Conservation (phyloP, 768 basidiomycete genomes). For the Tylopilus cervinicoccineus region DNA sequence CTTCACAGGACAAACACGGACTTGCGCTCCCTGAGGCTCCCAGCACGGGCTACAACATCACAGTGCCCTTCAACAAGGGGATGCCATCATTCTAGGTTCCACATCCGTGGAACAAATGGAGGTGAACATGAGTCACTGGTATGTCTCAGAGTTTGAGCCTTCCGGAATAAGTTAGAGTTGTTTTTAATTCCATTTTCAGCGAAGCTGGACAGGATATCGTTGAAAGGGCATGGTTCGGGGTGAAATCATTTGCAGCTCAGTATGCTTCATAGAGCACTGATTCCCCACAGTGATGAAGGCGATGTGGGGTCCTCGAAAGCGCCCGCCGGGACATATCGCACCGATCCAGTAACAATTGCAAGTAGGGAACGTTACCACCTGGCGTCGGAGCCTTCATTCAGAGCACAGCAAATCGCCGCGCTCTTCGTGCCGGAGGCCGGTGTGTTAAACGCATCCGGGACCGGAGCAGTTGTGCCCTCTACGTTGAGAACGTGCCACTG, state of each 20-base stretch:
- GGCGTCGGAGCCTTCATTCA: neutral
- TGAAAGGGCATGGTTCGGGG: conserved; percentile 9
- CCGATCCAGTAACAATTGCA: neutral
- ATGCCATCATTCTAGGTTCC: conserved; percentile 38
- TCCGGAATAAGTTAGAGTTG: neutral
- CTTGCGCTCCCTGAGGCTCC: conserved; percentile 10
- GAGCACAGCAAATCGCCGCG: neutral
- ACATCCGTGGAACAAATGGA: conserved; percentile 34
- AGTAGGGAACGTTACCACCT: neutral
- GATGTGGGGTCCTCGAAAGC: neutral
- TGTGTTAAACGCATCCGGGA: neutral
- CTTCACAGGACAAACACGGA: conserved; percentile 9
- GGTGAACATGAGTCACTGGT: conserved; percentile 13
- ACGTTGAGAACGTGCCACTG: conserved; percentile 10
- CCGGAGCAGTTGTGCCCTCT: neutral
- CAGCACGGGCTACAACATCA: conserved; percentile 18
- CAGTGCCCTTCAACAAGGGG: conserved; percentile 14
- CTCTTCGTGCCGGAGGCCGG: neutral
- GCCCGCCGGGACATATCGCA: neutral
- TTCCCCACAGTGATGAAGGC: neutral
- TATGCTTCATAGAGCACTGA: conserved; percentile 5
- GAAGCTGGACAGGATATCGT: conserved; percentile 11
- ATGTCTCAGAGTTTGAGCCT: conserved; percentile 5
- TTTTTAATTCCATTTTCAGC: conserved; percentile 13
- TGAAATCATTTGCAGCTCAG: conserved; percentile 5